Conservation (phyloP, 257 asterid species). For the Plantago elongata region DNA sequence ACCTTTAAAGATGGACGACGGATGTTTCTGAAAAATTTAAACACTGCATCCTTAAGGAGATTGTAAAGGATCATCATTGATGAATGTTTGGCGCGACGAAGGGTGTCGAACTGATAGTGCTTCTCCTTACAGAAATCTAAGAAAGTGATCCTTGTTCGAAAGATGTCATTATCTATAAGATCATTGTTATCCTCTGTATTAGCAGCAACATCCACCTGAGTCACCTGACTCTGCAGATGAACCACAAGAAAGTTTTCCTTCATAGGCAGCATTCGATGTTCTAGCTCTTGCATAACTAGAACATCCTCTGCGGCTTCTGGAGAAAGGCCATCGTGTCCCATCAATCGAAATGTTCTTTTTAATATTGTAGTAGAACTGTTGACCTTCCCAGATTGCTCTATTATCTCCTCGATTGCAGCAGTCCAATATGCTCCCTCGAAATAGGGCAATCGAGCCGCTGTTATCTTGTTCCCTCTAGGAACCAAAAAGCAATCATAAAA, state of each 20-base stretch:
- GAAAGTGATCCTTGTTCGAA: slow-evolving; percentile 94
- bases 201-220: slow-evolving; percentile 21
- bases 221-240: slow-evolving; percentile 34
- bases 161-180: slow-evolving; percentile 91
- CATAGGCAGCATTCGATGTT: slow-evolving; percentile 33
- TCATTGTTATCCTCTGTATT: slow-evolving; percentile 90
- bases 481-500: slow-evolving; percentile 53
- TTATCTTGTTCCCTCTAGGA: slow-evolving; percentile 46
- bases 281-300: slow-evolving; percentile 65
- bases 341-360: slow-evolving; percentile 48
- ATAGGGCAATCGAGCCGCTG: slow-evolving; percentile 69
- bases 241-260: slow-evolving; percentile 63
- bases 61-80: slow-evolving; percentile 99
- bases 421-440: slow-evolving; percentile 76
- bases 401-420: slow-evolving; percentile 42
- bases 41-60: slow-evolving; percentile 49
- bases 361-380: slow-evolving; percentile 31
- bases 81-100: slow-evolving; percentile 96
- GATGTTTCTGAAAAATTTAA: too few species aligned
- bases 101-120: slow-evolving; percentile 94
- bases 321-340: slow-evolving; percentile 48
- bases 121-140: slow-evolving; percentile 97
- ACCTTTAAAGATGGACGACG: too few species aligned
- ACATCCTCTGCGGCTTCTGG: slow-evolving; percentile 46
- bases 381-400: slow-evolving; percentile 23